Percentiles rank a stretch among this genome's conserved stretches.
Conservation (phyloP, 495 filamentous ascomycete species). For the Penicillium egyptiacum region DNA sequence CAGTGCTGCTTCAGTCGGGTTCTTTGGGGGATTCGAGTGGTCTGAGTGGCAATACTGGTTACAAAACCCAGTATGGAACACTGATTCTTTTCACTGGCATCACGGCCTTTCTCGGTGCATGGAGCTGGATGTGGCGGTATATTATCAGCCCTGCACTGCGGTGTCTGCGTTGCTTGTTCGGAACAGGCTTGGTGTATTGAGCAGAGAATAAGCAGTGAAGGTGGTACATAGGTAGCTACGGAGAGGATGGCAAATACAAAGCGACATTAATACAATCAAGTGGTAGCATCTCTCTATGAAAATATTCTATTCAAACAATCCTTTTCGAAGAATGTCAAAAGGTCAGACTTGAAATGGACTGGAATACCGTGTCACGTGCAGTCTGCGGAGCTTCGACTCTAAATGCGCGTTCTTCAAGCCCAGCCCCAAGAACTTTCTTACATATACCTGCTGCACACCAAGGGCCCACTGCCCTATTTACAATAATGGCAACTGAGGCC, state of each 20-base stretch:
- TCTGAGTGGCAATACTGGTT: slow-evolving; percentile 29
- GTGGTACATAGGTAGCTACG: background rate
- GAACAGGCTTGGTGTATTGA: too few species aligned
- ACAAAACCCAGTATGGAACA: slow-evolving; percentile 41
- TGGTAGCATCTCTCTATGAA: background rate
- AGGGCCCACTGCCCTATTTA: slow-evolving; percentile 15
- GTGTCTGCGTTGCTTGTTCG: slow-evolving; percentile 3
- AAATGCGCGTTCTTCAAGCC: slow-evolving; percentile 11
- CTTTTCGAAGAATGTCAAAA: background rate
- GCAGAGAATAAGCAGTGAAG: background rate
- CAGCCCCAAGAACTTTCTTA: slow-evolving; percentile 1
- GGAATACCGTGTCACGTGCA: slow-evolving; percentile 7
- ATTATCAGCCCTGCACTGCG: slow-evolving; percentile 18
- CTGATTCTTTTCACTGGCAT: slow-evolving; percentile 51
- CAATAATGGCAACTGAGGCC: slow-evolving; percentile 38
- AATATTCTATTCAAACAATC: background rate
- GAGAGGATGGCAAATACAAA: background rate
- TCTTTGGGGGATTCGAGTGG: slow-evolving; percentile 22
- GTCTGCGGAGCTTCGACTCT: slow-evolving; percentile 14
- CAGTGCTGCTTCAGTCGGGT: slow-evolving; percentile 47
- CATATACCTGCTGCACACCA: slow-evolving; percentile 15
- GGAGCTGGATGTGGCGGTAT: slow-evolving; percentile 40
- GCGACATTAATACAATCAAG: background rate
- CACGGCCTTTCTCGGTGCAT: slow-evolving; percentile 38
- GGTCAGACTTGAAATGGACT: background rate